These are phyloP conservation scores for Dipodascus albidus DNA, from an alignment of 805 yeast species.

Conservation along the genomic window DNA sequence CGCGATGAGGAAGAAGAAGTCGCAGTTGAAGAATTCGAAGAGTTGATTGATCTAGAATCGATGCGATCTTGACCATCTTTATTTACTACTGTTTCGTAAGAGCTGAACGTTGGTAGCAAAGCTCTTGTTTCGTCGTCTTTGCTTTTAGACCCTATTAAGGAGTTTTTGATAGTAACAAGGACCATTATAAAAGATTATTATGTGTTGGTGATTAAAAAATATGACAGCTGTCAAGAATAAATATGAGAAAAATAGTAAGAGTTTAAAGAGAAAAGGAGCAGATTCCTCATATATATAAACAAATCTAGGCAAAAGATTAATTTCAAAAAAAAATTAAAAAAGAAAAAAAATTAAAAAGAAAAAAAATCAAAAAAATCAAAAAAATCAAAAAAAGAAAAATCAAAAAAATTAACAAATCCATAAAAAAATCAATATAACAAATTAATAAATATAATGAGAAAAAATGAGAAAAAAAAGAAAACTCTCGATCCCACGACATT, in stretches of 20 bases:
- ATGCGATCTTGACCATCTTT: conserved; percentile 7
- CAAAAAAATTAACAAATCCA: no score
- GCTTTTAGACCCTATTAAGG: conserved; percentile 15
- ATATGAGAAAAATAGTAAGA: no score
- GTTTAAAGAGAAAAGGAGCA: not conserved
- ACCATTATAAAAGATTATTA: conserved; percentile 17
- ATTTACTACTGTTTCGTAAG: conserved; percentile 14
- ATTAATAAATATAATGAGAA: no score
- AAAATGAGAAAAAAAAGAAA: not conserved
- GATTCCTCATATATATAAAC: not conserved
- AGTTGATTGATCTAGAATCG: not conserved
- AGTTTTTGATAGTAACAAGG: conserved; percentile 22
- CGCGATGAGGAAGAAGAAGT: conserved; percentile 8
- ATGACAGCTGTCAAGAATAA: no score
- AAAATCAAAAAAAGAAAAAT: not conserved
- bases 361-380: not conserved
- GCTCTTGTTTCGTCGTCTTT: conserved; percentile 13
- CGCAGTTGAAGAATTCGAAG: not conserved
- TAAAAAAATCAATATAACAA: no score
- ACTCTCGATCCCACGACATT: not conserved
- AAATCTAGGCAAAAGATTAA: no score
- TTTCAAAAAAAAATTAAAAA: not conserved
- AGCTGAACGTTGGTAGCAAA: conserved; percentile 20
- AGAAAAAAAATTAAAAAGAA: not conserved
- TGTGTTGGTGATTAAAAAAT: not conserved